These are phyloP conservation scores for Cyclocybe aegerita DNA, from an alignment of 768 basidiomycete species.

Conservation along the genomic window DNA sequence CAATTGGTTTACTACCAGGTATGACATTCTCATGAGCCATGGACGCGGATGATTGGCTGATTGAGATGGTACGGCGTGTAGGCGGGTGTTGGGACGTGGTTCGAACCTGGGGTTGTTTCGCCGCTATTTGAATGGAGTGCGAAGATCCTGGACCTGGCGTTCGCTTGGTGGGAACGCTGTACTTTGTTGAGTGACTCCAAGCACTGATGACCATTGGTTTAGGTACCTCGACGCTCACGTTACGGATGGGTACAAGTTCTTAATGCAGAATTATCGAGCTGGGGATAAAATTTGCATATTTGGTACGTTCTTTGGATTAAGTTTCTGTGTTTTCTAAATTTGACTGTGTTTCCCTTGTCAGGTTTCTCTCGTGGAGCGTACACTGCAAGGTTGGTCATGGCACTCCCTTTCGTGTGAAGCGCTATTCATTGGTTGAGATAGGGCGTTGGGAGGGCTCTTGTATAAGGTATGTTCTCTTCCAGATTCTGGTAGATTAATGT, in stretches of 20 bases:
- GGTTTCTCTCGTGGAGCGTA: constrained; percentile 72
- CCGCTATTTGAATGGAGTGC: constrained; percentile 60
- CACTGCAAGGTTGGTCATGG: constrained; percentile 46
- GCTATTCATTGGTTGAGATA: constrained; percentile 19
- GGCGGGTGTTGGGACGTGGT: constrained; percentile 53
- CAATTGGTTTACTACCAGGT: constrained; percentile 78
- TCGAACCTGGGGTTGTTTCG: constrained; percentile 62
- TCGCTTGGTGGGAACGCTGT: constrained; percentile 61
- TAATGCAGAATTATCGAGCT: constrained; percentile 74
- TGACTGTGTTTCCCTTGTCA: constrained; percentile 17
- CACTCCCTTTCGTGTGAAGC: background rate
- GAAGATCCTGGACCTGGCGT: constrained; percentile 61
- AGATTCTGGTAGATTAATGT: background rate
- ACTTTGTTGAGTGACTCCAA: background rate
- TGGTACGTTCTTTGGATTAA: constrained; percentile 36
- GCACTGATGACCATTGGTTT: background rate
- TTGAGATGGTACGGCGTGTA: constrained; percentile 10
- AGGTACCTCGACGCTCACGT: constrained; percentile 76
- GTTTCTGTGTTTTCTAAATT: background rate
- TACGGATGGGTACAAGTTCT: constrained; percentile 71
- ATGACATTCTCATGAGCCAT: constrained; percentile 1
- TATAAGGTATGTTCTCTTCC: constrained; percentile 47
- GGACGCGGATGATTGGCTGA: background rate
- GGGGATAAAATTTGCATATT: constrained; percentile 79
- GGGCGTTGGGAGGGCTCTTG: constrained; percentile 76